Evolutionary conservation across 2,329 filamentous ascomycete species (phyloP).

Genomic region (Xylaria hypoxylon): DNA sequence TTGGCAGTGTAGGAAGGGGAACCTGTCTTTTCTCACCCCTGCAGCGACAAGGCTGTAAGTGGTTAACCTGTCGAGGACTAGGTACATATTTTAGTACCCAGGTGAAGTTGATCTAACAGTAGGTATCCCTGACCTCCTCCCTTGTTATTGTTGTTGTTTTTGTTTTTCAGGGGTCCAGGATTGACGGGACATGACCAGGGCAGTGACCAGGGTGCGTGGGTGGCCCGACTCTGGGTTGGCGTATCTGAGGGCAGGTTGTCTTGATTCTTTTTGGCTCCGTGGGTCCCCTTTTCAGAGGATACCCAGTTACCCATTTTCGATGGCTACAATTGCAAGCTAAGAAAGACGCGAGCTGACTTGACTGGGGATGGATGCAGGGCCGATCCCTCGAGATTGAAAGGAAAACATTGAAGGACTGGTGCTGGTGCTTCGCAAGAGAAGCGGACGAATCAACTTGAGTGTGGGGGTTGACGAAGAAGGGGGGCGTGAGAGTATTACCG

Average conservation of each 20-base stretch:
- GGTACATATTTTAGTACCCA: conserved; percentile 24
- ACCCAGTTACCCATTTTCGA: conserved; percentile 47
- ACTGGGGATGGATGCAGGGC: conserved; percentile 48
- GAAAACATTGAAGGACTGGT: conserved; percentile 44
- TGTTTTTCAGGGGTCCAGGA: conserved; percentile 45
- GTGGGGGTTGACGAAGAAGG: conserved; percentile 37
- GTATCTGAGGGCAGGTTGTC: conserved; percentile 48
- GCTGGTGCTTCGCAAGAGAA: conserved; percentile 45
- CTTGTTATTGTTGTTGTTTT: conserved; percentile 24
- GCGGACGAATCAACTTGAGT: conserved; percentile 46
- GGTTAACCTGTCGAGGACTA: conserved; percentile 46
- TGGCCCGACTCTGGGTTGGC: conserved; percentile 46
- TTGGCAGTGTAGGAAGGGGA: conserved; percentile 40
- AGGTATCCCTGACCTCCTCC: conserved; percentile 42
- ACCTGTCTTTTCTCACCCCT: conserved; percentile 48
- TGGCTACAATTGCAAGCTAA: conserved; percentile 36
- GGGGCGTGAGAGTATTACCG: conserved; percentile 46
- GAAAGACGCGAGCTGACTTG: conserved; percentile 46
- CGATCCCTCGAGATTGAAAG: conserved; percentile 48
- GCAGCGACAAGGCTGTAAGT: conserved; percentile 49
- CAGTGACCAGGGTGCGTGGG: conserved; percentile 46
- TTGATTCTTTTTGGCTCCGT: conserved; percentile 43
- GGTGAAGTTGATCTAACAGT: conserved; percentile 41
- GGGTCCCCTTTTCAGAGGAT: conserved; percentile 41
- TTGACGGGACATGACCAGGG: conserved; percentile 40